Base-by-base conservation (phyloP, 2,329 filamentous ascomycete species). In the Westerdykella aurantiaca region DNA sequence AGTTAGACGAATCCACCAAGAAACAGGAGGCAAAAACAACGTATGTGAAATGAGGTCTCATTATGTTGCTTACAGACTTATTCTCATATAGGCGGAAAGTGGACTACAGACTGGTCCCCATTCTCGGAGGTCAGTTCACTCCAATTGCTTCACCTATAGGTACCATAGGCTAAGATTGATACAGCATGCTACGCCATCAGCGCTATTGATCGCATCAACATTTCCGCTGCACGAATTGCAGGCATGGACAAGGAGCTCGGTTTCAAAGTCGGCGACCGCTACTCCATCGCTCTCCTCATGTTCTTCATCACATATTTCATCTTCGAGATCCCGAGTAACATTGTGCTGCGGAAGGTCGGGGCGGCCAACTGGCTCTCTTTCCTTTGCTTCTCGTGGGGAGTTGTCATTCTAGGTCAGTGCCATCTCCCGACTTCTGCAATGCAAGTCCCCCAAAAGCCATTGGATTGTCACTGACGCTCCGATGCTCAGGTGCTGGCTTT, bases 231-330 rank as follows among this genome's bases (percentile, higher is more conserved):
- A 16, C 53, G 55, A 13, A 68, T 73, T 17, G 72, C 71, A 6
- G 72, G 72, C 18, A 75, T 75, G 72, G 61, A 65, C 9, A 52
- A 60, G 10, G 72, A 75, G 43, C 60, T 76, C 18, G 41, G 54
- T 4, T 66, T 75, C 44, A 58, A 57, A 11, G 68, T 71, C 10
- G 64, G 66, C 33, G 44, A 49, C 47, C 61, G 76, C 46, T 78
- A 77, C 52, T 71, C 69, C 3, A 67, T 73, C 49, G 61, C 69
- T 1, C 55, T 78, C 7, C 68, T 75, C 6, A 70, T 79, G 12
- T 79, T 78, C 64, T 77, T 77, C 55, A 65, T 77, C 34, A 68
- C 67, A 18, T 76, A 78, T 53, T 68, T 79, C 31, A 49, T 76
- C 18, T 76, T 72, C 48, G 73, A 78, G 51, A 67, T 77, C 4